Conservation (phyloP, 108 stramenopile species). For the Pseudonitzschia delicatissima region DNA sequence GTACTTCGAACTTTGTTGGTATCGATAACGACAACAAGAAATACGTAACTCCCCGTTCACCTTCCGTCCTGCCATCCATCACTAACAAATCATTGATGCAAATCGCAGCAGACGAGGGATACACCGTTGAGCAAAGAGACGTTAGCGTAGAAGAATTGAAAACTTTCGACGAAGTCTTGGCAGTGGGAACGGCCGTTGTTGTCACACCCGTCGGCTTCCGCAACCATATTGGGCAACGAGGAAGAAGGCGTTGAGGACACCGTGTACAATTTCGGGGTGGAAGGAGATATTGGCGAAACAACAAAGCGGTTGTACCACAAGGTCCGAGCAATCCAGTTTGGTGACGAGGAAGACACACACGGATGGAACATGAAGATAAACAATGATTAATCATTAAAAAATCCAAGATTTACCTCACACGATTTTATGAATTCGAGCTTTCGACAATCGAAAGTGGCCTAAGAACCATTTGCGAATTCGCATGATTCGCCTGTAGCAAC, state of each 20-base stretch:
- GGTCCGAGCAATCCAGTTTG: slow-evolving; percentile 91
- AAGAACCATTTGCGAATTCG: too few relatives aligned
- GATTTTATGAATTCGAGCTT: too few relatives aligned
- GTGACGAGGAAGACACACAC: slow-evolving; percentile 89
- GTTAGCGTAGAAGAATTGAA: slow-evolving; percentile 80
- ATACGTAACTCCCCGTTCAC: slow-evolving; percentile 90
- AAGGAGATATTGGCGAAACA: slow-evolving; percentile 76
- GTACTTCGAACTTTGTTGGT: slow-evolving; percentile 97
- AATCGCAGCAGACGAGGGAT: slow-evolving; percentile 88
- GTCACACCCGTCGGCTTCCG: slow-evolving; percentile 91
- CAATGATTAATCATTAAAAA: slow-evolving; percentile 32
- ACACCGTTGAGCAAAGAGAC: slow-evolving; percentile 85
- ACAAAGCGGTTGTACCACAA: slow-evolving; percentile 81
- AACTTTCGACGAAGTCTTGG: slow-evolving; percentile 91
- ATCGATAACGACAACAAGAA: slow-evolving; percentile 75
- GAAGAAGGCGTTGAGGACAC: slow-evolving; percentile 25
- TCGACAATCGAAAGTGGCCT: too few relatives aligned
- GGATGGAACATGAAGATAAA: slow-evolving; percentile 77
- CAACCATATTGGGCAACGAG: slow-evolving; percentile 46
- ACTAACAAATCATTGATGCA: slow-evolving; percentile 97
- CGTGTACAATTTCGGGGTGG: slow-evolving; percentile 62
- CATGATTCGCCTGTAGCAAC: too few relatives aligned
- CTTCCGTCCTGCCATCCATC: slow-evolving; percentile 90
- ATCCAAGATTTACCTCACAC: too few relatives aligned
- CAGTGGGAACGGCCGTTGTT: slow-evolving; percentile 98